Conservation (phyloP, 306 rosid genomes). For the Pyrus communis region DNA sequence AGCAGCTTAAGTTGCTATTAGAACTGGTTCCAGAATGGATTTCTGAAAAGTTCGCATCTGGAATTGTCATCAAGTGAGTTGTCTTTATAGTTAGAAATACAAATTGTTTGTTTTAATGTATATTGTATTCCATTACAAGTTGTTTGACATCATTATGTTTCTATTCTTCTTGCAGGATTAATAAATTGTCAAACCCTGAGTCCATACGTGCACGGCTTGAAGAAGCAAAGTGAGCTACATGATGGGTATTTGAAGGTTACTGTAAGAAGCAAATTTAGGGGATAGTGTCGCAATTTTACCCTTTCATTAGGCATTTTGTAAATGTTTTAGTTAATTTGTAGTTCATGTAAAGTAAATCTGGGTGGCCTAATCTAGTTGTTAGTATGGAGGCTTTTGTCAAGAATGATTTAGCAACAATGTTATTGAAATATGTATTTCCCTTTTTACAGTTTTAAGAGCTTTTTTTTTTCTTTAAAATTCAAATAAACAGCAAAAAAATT, state of each 20-base stretch:
- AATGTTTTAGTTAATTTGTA: not conserved
- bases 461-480: not conserved
- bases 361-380: not conserved
- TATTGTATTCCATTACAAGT: not conserved
- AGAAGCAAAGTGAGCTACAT: conserved; percentile 46
- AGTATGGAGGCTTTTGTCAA: not conserved
- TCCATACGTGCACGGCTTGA: conserved; percentile 44
- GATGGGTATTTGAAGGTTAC: not conserved
- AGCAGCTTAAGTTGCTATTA: conserved; percentile 49
- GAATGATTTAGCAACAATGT: not conserved
- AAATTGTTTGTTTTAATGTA: not conserved
- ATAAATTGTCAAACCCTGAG: conserved; percentile 33
- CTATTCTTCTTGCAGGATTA: conserved; percentile 37
- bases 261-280: not conserved
- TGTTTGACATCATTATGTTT: not conserved
- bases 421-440: not conserved
- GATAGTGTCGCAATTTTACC: not conserved
- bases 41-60: conserved; percentile 48
- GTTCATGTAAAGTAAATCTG: not conserved
- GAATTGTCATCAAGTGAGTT: conserved; percentile 52
- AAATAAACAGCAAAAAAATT: not conserved
- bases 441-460: not conserved
- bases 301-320: not conserved
- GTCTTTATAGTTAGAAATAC: not conserved
- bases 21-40: conserved; percentile 87